These are phyloP conservation scores for Curvularia hawaiiensis DNA, from an alignment of 2,329 filamentous ascomycete genomes.

Conservation along the genomic window DNA sequence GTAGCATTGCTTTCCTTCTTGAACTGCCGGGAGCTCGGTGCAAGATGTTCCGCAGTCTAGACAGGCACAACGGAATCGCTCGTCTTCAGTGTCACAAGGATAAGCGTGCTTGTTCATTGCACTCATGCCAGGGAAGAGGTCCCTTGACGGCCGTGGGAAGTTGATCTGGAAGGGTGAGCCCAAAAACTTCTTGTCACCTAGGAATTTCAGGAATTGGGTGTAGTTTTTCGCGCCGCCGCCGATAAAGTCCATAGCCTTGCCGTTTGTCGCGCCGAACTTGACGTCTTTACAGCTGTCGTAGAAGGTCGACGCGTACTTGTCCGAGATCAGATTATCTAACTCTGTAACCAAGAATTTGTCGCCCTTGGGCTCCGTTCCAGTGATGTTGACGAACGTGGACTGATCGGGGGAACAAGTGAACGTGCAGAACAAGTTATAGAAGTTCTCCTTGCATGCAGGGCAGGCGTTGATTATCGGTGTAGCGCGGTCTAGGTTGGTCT, in stretches of 20 bases:
- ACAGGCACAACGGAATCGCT: conserved; percentile 86
- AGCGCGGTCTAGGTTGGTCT: conserved; percentile 83
- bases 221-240: conserved; percentile 94
- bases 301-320: conserved; percentile 84
- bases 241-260: conserved; percentile 93
- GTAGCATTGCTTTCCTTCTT: conserved; percentile 71
- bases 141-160: conserved; percentile 68
- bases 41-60: conserved; percentile 90
- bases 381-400: conserved; percentile 93
- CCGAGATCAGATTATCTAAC: conserved; percentile 85
- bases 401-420: conserved; percentile 98
- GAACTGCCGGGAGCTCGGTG: conserved; percentile 78
- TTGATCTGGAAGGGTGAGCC: conserved; percentile 99
- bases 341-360: conserved; percentile 77
- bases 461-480: conserved; percentile 90
- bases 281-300: conserved; percentile 99
- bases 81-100: conserved; percentile 87
- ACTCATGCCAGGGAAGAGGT: conserved; percentile 71
- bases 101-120: conserved; percentile 75
- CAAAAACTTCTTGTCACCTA: conserved; percentile 87
- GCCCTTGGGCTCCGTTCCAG: conserved; percentile 67
- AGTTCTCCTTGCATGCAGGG: conserved; percentile 97
- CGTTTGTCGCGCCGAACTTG: conserved; percentile 94
- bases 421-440: conserved; percentile 97
- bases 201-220: conserved; percentile 82